These are phyloP conservation scores for Chrysosporium keratinophilum DNA, from an alignment of 2,329 filamentous ascomycete genomes.

Conservation along the genomic window DNA sequence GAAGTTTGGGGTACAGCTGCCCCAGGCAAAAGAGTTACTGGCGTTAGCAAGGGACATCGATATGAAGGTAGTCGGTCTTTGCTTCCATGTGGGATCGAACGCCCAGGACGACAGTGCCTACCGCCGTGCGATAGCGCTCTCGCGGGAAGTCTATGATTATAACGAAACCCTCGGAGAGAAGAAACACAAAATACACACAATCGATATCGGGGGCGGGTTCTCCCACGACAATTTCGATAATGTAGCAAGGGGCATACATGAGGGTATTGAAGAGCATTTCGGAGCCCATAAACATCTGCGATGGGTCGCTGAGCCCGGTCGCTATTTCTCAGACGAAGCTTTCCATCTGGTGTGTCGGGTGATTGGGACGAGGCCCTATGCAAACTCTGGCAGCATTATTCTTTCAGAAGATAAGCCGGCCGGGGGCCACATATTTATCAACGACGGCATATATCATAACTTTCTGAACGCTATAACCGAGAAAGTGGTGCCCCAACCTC, in stretches of 20 bases:
- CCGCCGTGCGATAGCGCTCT: constrained; percentile 4
- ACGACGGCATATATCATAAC: constrained; percentile 12
- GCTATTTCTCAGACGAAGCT: constrained; percentile 4
- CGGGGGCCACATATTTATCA: constrained; percentile 8
- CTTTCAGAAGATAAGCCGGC: background rate
- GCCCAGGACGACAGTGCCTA: constrained; percentile 6
- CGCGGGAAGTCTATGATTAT: constrained; percentile 5
- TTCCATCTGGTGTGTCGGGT: constrained; percentile 10
- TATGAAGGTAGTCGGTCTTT: constrained; percentile 22
- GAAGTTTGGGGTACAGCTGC: constrained; percentile 20
- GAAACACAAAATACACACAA: constrained; percentile 13
- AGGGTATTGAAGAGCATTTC: constrained; percentile 11
- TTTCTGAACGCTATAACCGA: constrained; percentile 13
- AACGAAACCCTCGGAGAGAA: constrained; percentile 5
- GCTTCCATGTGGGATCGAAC: constrained; percentile 23
- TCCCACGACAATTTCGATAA: constrained; percentile 19
- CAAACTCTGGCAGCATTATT: background rate
- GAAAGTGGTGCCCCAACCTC: constrained; percentile 4
- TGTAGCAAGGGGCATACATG: background rate
- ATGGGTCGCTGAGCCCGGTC: constrained; percentile 11
- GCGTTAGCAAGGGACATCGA: constrained; percentile 18
- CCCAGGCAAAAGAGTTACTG: constrained; percentile 17
- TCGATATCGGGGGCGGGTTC: constrained; percentile 25
- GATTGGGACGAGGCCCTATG: constrained; percentile 2
- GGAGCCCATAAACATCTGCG: background rate